A percentile compares a stretch with the other conserved stretches of the same genome.
Evolutionary conservation across 768 basidiomycete genomes (phyloP).

Genomic region (Phaffia australis): DNA sequence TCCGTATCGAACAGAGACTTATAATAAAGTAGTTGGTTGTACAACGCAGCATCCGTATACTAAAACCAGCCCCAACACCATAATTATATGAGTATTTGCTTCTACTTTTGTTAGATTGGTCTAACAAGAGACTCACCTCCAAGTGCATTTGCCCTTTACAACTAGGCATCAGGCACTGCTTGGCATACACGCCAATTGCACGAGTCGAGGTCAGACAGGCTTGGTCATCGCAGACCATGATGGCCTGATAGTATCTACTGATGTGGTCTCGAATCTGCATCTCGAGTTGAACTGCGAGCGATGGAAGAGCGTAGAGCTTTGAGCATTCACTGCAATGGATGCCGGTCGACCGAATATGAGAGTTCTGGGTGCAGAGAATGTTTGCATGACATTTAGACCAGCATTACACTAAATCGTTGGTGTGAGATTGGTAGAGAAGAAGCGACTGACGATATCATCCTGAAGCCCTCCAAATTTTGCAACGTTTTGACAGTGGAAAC

Average conservation of each 20-base stretch:
- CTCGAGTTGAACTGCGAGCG: conserved; percentile 75
- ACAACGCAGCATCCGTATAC: conserved; percentile 75
- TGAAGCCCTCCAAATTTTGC: conserved; percentile 35
- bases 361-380: conserved; percentile 44
- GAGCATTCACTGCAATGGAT: conserved; percentile 61
- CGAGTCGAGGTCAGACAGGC: conserved; percentile 71
- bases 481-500: conserved; percentile 54
- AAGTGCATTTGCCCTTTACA: conserved; percentile 63
- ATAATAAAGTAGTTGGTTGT: conserved; percentile 83
- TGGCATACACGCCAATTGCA: conserved; percentile 86
- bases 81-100: conserved; percentile 10
- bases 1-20: conserved; percentile 62
- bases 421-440: neutral
- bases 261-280: conserved; percentile 69
- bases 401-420: neutral
- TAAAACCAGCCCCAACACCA: conserved; percentile 32
- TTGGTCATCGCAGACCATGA: conserved; percentile 75
- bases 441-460: conserved; percentile 35
- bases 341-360: conserved; percentile 55
- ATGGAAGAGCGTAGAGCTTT: conserved; percentile 46
- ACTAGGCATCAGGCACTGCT: conserved; percentile 54
- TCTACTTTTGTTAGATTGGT: neutral
- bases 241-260: conserved; percentile 72
- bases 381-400: neutral
- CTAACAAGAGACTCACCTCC: conserved; percentile 48